These are phyloP conservation scores for Tricholoma matsutake DNA, from an alignment of 768 basidiomycete genomes.

Conservation along the genomic window DNA sequence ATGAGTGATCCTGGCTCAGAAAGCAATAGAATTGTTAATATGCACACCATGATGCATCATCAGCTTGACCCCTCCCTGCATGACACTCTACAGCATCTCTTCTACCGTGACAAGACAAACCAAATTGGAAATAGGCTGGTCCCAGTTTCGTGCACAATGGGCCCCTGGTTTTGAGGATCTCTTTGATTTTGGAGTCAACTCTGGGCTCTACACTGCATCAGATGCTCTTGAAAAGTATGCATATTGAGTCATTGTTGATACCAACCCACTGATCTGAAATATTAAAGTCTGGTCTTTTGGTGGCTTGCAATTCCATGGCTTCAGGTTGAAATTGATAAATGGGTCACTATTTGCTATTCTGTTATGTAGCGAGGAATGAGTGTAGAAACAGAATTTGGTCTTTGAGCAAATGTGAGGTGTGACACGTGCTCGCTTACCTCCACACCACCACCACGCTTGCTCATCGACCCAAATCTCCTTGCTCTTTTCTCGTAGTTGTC, in stretches of 20 bases:
- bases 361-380: not conserved
- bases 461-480: not conserved
- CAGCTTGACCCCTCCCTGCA: constrained; percentile 25
- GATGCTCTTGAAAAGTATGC: too few relatives aligned
- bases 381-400: not conserved
- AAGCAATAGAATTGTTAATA: constrained; percentile 36
- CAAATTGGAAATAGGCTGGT: too few relatives aligned
- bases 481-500: not conserved
- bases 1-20: constrained; percentile 34
- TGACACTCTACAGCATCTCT: constrained; percentile 36
- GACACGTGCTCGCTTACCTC: not conserved
- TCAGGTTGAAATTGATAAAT: too few relatives aligned
- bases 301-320: too few relatives aligned
- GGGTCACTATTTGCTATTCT: not conserved
- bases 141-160: constrained; percentile 23
- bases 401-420: not conserved
- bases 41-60: constrained; percentile 32
- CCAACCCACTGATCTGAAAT: too few relatives aligned
- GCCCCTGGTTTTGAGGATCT: constrained; percentile 36
- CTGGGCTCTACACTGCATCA: constrained; percentile 27
- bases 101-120: constrained; percentile 2
- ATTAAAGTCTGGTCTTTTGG: too few relatives aligned
- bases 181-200: constrained; percentile 27
- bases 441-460: not conserved
- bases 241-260: too few relatives aligned